These are phyloP conservation scores for Mrakia blollopis DNA, from an alignment of 768 basidiomycete species.

Conservation along the genomic window DNA sequence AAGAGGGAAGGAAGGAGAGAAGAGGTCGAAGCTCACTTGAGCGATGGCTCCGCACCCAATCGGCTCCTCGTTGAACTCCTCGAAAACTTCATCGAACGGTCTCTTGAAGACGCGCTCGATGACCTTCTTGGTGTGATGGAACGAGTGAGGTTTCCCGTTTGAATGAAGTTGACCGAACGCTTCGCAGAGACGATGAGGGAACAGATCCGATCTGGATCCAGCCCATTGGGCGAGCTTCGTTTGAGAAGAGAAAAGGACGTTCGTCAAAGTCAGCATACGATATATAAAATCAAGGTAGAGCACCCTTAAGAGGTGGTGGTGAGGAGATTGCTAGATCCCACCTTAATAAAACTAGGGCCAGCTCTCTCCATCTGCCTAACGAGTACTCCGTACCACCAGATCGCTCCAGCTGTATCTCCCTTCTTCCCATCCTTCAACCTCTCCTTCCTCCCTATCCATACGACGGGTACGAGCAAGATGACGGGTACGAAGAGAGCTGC, in stretches of 20 bases:
- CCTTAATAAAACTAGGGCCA: constrained; percentile 96
- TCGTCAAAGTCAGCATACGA: not conserved
- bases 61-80: constrained; percentile 75
- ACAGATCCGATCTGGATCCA: constrained; percentile 87
- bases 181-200: constrained; percentile 78
- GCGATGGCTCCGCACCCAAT: constrained; percentile 99
- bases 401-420: constrained; percentile 63
- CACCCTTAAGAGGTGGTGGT: no score
- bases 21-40: constrained; percentile 52
- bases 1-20: constrained; percentile 3
- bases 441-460: constrained; percentile 14
- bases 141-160: constrained; percentile 70
- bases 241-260: not conserved
- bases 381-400: constrained; percentile 95
- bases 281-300: no score
- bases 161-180: constrained; percentile 83
- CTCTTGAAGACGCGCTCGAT: constrained; percentile 78
- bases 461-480: constrained; percentile 49
- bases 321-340: constrained; percentile 44
- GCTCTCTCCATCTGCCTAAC: constrained; percentile 86
- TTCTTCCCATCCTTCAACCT: constrained; percentile 28
- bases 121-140: constrained; percentile 70
- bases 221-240: constrained; percentile 93
- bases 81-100: constrained; percentile 82
- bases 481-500: constrained; percentile 82